Percentiles rank a stretch among this genome's conserved stretches.
These are phyloP conservation scores for Clathrus columnatus DNA, from an alignment of 768 basidiomycete genomes.

Conservation along the genomic window DNA sequence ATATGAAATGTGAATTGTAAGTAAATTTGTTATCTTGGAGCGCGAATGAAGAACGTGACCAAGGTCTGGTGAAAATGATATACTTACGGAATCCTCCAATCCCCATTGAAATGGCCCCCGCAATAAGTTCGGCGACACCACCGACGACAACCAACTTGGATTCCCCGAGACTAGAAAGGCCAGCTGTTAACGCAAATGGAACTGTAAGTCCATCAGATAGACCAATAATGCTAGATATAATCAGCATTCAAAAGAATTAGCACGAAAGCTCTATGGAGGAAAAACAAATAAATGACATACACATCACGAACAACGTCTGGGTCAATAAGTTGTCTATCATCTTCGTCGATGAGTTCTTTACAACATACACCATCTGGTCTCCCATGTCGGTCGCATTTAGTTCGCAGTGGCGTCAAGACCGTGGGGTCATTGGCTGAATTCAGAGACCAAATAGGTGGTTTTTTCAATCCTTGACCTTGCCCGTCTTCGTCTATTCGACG, in stretches of 20 bases:
- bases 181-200: constrained; percentile 85
- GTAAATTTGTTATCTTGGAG: not conserved
- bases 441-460: constrained; percentile 55
- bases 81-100: constrained; percentile 79
- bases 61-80: not conserved
- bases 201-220: constrained; percentile 86
- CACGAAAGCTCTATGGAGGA: not conserved
- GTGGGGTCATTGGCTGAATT: constrained; percentile 30
- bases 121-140: constrained; percentile 91
- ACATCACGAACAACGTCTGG: constrained; percentile 84
- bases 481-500: constrained; percentile 1
- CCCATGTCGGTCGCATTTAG: constrained; percentile 49
- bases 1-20: not conserved
- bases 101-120: constrained; percentile 96
- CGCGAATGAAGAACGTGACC: not conserved
- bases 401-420: constrained; percentile 35
- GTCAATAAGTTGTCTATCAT: constrained; percentile 73
- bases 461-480: not conserved
- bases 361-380: constrained; percentile 70
- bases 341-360: constrained; percentile 73
- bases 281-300: constrained; percentile 36
- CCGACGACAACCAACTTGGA: constrained; percentile 90
- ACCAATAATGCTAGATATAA: constrained; percentile 62
- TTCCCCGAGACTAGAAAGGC: constrained; percentile 80
- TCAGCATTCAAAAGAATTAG: not conserved